These are phyloP conservation scores for Aureobasidium sp. DNA, from an alignment of 2,329 filamentous ascomycete species.

Conservation along the genomic window DNA sequence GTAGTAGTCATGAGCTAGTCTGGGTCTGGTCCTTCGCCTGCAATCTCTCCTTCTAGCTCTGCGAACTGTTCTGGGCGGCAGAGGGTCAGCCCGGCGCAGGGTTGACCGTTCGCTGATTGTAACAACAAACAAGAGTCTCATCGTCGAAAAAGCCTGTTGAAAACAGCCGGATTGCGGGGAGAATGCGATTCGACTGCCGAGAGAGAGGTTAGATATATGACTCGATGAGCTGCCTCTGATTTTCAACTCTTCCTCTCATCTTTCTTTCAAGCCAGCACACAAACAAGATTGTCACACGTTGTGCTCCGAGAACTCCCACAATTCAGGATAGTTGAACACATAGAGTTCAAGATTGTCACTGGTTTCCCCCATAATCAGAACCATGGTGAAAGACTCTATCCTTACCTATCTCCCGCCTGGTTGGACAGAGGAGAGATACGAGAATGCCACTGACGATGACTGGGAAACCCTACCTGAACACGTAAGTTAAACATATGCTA, in stretches of 20 bases:
- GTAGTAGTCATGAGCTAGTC: neutral
- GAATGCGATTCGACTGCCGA: neutral
- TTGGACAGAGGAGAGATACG: neutral
- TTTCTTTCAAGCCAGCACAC: no score
- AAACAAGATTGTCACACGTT: no score
- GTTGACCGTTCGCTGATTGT: neutral
- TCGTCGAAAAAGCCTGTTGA: neutral
- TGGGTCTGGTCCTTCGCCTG: neutral
- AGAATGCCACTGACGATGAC: neutral
- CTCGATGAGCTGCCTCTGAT: neutral
- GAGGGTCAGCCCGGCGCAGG: neutral
- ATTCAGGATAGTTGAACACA: no score
- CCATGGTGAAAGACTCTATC: neutral
- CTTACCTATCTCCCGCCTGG: neutral
- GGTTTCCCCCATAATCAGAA: no score
- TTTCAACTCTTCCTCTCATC: no score
- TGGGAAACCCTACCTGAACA: neutral
- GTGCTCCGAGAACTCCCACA: no score
- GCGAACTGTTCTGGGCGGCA: neutral
- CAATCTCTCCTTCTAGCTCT: neutral
- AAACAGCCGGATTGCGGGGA: neutral
- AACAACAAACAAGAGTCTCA: slow-evolving; percentile 3
- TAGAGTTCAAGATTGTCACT: no score
- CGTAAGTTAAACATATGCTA: neutral
- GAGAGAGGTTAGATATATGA: neutral